These are phyloP conservation scores for Stipa capillata DNA, from an alignment of 176 grass and related monocot genomes.

Conservation along the genomic window DNA sequence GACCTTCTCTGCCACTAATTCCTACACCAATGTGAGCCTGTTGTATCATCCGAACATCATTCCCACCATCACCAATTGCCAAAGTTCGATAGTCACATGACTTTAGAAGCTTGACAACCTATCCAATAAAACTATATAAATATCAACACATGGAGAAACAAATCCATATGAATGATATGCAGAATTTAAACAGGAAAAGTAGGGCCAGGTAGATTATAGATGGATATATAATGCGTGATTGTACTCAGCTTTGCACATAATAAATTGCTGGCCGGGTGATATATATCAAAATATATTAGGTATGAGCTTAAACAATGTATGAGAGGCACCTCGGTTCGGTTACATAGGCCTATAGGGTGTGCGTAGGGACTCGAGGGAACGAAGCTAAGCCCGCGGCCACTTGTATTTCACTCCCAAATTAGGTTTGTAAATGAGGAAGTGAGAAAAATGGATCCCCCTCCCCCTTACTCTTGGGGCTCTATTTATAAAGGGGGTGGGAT, in stretches of 20 bases:
- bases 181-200: neutral
- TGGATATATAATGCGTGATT: neutral
- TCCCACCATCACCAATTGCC: conserved; percentile 96
- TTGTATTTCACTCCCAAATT: too few species aligned
- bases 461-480: too few species aligned
- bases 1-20: conserved; percentile 94
- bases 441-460: too few species aligned
- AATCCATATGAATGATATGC: neutral
- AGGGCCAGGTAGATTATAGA: neutral
- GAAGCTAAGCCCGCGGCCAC: too few species aligned
- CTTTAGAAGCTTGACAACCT: conserved; percentile 91
- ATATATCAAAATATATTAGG: neutral
- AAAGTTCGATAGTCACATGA: conserved; percentile 97
- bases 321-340: too few species aligned
- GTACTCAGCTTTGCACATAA: neutral
- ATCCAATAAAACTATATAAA: conserved; percentile 8
- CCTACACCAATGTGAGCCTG: conserved; percentile 94
- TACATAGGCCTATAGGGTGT: too few species aligned
- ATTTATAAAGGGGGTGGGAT: too few species aligned
- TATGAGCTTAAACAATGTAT: too few species aligned
- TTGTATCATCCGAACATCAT: conserved; percentile 99
- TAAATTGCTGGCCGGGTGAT: neutral
- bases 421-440: too few species aligned
- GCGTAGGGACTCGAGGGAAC: too few species aligned
- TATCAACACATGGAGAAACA: conserved; percentile 14